These are phyloP conservation scores for Penicillium sp. DNA, from an alignment of 2,329 filamentous ascomycete species.

Conservation along the genomic window DNA sequence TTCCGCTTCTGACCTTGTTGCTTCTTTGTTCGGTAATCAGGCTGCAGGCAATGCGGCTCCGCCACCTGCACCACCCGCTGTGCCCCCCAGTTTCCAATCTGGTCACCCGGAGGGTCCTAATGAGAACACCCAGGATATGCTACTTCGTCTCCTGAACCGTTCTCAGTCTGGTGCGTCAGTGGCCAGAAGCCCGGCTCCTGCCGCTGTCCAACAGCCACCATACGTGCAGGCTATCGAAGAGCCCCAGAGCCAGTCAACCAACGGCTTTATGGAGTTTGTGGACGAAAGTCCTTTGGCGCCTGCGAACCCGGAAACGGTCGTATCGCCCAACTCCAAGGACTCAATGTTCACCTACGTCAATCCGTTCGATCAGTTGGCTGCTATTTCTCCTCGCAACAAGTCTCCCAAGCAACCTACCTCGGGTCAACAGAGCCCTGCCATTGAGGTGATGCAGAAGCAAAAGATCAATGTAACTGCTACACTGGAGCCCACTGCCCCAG, in stretches of 20 bases:
- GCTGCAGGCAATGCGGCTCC: conserved; percentile 32
- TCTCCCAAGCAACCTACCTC: conserved; percentile 52
- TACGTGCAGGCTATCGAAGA: conserved; percentile 26
- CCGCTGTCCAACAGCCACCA: conserved; percentile 36
- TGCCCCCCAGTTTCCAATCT: conserved; percentile 13
- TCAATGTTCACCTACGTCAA: conserved; percentile 71
- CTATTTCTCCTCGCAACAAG: conserved; percentile 64
- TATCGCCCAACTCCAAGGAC: conserved; percentile 34
- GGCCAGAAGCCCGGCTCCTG: conserved; percentile 41
- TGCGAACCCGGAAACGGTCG: conserved; percentile 41
- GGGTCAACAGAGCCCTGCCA: conserved; percentile 45
- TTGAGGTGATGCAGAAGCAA: conserved; percentile 28
- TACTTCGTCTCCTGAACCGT: conserved; percentile 82
- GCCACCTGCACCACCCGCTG: conserved; percentile 31
- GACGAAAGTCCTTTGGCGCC: conserved; percentile 18
- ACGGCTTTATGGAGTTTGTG: conserved; percentile 17
- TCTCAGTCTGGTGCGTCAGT: conserved; percentile 52
- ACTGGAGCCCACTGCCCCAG: conserved; percentile 17
- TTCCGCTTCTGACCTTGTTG: conserved; percentile 60
- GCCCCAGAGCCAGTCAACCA: conserved; percentile 9
- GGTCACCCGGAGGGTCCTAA: conserved; percentile 27
- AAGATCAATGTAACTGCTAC: conserved; percentile 26
- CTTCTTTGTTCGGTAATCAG: conserved; percentile 56
- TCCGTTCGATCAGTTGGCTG: conserved; percentile 69
- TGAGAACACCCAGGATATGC: conserved; percentile 77